Base-by-base conservation (phyloP, 108 stramenopile species). In the Nannochloropsis salina region DNA sequence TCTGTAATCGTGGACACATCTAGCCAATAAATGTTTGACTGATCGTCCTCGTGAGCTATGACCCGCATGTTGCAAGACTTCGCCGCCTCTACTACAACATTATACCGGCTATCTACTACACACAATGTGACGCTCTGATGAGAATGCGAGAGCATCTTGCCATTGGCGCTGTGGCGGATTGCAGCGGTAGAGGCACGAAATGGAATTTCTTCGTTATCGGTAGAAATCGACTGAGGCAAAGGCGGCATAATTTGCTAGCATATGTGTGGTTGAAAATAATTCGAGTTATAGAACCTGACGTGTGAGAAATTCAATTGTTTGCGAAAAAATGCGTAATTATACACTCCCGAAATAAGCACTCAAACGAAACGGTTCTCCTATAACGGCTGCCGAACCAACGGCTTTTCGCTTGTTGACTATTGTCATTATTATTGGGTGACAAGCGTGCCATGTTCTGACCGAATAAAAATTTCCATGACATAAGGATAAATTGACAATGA, bases 11-110 rank as follows among this genome's bases (percentile, higher is more conserved):
- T 89, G 18, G 93, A 85, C 22, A 91, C 84, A 85, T 95, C 94
- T 20, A 95, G 86, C 94, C 94, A 95, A 80, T 93, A 92, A 0
- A 94, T 87, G 84, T 94, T 93, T 84, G 93, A 93, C 79, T 83
- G 82, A 41, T 85, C 81, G 42, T 44, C 8, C 51, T 45, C 41
- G 43, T 85, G 84, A 3, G 81, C 51, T n/a, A 82, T 81, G 45
- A 80, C 88, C 20, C 80, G 40, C 80, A 81, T 74, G 61, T n/a
- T n/a, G 8, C 61, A 74, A n/a, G 61, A 4, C 61, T 74, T 74
- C 20, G 61, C 61, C 8, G 61, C 61, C n/a, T 74, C 61, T 6
- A 8, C 3, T n/a, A 74, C n/a, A 74, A 74, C 8, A n/a, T 74
- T n/a, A 6, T 74, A 74, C n/a, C 61, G 61, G n/a, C 61, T 74